These are phyloP conservation scores for Geranium rotundifolium DNA, from an alignment of 345 rosid species.

Conservation along the genomic window DNA sequence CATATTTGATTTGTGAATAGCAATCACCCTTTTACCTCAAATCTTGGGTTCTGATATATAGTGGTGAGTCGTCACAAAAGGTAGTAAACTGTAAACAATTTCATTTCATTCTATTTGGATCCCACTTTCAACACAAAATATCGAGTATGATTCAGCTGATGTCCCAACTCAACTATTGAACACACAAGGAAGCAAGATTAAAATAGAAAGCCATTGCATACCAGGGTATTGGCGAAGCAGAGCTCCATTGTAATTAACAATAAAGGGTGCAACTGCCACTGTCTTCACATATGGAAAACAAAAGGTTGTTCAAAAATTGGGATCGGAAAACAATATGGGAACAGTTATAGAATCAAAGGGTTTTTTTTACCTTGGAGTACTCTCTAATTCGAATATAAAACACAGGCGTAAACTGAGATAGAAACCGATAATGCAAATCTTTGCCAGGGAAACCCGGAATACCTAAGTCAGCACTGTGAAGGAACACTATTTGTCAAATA, in stretches of 20 bases:
- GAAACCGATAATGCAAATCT: slow-evolving; percentile 89
- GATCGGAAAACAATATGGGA: neutral
- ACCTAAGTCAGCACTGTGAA: slow-evolving; percentile 87
- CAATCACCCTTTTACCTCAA: too few species aligned
- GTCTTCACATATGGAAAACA: slow-evolving; percentile 46
- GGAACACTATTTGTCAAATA: slow-evolving; percentile 11
- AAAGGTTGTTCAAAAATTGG: slow-evolving; percentile 14
- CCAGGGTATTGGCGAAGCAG: slow-evolving; percentile 92
- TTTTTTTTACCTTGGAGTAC: slow-evolving; percentile 62
- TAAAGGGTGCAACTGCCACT: slow-evolving; percentile 79
- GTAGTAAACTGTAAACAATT: too few species aligned
- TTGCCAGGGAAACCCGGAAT: slow-evolving; percentile 81
- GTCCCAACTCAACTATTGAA: neutral
- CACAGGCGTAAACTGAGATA: slow-evolving; percentile 73
- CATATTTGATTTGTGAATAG: too few species aligned
- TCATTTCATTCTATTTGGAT: too few species aligned
- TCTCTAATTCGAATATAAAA: slow-evolving; percentile 82
- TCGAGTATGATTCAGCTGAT: too few species aligned
- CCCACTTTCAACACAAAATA: too few species aligned
- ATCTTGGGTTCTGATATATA: too few species aligned
- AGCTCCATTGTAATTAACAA: slow-evolving; percentile 82
- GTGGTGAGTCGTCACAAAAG: too few species aligned
- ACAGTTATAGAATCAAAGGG: slow-evolving; percentile 6
- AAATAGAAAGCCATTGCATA: slow-evolving; percentile 12
- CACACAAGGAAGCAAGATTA: neutral